Evolutionary conservation across 345 rosid species (phyloP), one percentile per base, ranked within the genome.

Genomic region (Linum tenue): DNA sequence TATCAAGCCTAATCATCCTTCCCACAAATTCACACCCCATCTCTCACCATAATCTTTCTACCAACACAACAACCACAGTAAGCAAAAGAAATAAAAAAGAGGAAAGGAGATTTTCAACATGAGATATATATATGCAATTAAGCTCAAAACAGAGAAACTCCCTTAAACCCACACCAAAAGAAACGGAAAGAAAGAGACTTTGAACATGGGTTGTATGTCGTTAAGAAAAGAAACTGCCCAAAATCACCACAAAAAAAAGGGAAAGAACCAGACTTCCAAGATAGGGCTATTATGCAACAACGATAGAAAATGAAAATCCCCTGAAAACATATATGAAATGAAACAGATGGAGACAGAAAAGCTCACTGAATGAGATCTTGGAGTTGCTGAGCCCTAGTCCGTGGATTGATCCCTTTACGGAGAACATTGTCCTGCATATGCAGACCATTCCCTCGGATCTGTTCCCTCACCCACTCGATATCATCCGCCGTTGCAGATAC

Each of bases 331-430:
- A 9, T 9, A 9, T 15, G 12, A 48, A 48, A 48, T 6, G 53
- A 48, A 10, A 48, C 31, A 22, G 31, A 48, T 2, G 53, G n/a
- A n/a, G n/a, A n/a, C n/a, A n/a, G n/a, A n/a, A 7, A 48, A n/a
- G 16, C 74, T 79, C 81, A 91, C 99, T 83, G 81, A 43, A 60
- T 64, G 40, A 91, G 97, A 89, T 89, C 97, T 51, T 80, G 73
- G 40, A 95, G 85, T 74, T 95, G 99, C 69, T 91, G 95, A 74
- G 80, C 92, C 50, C 99, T 77, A 36, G 99, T 84, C 44, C 99
- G 88, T 37, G 99, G 99, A 75, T 91, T 95, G 22, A 95, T 95
- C 61, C 97, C 99, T 69, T 95, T 95, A 3, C 99, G 80, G 1
- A 91, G 86, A 69, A 88, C 91, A 81, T 89, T 95, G 16, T 85